Evolutionary conservation across 257 asterid species (phyloP), one percentile per base, ranked within the genome.

Genomic region (Scutellaria baicalensis): DNA sequence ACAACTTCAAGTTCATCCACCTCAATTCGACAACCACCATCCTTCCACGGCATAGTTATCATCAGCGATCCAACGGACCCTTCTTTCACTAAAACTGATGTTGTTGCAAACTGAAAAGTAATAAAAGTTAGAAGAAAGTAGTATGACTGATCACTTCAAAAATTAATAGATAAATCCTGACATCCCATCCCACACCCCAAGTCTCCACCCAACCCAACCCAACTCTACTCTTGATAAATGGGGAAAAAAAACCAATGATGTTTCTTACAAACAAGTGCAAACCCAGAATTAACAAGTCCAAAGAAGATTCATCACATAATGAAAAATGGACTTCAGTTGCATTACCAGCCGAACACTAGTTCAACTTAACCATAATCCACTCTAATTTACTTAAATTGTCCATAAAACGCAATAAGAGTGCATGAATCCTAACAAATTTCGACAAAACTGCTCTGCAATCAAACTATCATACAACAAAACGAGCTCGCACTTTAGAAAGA

Each of bases 21-120:
- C 78, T 88, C 98, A 75, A 94, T 80, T 74, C 82, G 78, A 62
- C 95, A 91, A 11, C 98, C 99, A 68, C 89, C 93, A 3, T 87
- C 92, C 73, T 87, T 88, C 99, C 99, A 89, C 63, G 97, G 98
- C 95, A 94, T 88, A 61, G 85, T 88, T 50, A 89, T 83, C 72
- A 71, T 78, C 58, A 94, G 75, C 31, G 96, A 91, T 45, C 99
- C 98, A 59, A 94, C 82, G 21, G 98, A 91, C 39, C 99, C 99
- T 80, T 94, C 99, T 80, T 86, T 90, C 77, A 94, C 85, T 44
- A 78, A 69, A 16, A 89, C 69, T 40, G 88, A 51, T 68, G 95
- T 69, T 31, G 90, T 76, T 65, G 89, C 93, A 64, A 94, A 78
- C 99, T 94, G 96, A 48, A 79, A 83, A 62, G 43, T 59, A 72